Evolutionary conservation across 2,329 filamentous ascomycete species (phyloP), one percentile per base, ranked within the genome.

Genomic region (Verticillium nubilum): DNA sequence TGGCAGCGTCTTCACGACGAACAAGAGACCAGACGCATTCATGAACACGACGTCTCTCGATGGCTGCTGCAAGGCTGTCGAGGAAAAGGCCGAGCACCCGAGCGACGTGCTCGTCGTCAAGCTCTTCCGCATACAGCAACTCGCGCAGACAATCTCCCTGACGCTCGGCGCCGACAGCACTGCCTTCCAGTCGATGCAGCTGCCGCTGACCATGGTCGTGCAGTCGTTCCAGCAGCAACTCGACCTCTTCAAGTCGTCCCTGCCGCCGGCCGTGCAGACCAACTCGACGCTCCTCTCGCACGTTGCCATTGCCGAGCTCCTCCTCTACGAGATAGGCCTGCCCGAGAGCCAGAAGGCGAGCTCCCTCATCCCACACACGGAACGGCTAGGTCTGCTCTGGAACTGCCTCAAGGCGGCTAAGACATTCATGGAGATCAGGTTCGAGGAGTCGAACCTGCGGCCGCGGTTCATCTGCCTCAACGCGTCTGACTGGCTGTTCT

Each of bases 1-100:
- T 7, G 15, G 12, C 53, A 77, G 75, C 4, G 72, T 78, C 27
- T 77, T 78, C 61, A 76, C 74, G 2, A 73, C 75, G 12, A 78
- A 78, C 65, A 82, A 82, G 63, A 74, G 76, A 19, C 74, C 75
- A 0, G 80, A 82, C 63, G 73, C 75, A 0, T 72, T 82, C 55
- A 79, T 81, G 76, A 76, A 76, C 63, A 77, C 77, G 0, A 67
- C 71, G 1, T 74, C 77, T 37, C 67, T 82, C 0, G 76, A 80
- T 19, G 69, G 66, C 0, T 81, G 76, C 67, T 78, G 75, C 67
- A 69, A 66, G 10, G 70, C 75, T 10, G 71, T 83, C 9, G 74
- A 77, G 57, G 66, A 68, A n/a, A 71, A 69, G 15, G 74, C 71
- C 64, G 77, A 80, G 59, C 72, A 72, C 47, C 72, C 75, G 0